Percentiles rank a stretch among this genome's conserved stretches.
phyloP scores from a whole-genome alignment of 1,139 yeast species.

The Candida mesenterica region DNA sequence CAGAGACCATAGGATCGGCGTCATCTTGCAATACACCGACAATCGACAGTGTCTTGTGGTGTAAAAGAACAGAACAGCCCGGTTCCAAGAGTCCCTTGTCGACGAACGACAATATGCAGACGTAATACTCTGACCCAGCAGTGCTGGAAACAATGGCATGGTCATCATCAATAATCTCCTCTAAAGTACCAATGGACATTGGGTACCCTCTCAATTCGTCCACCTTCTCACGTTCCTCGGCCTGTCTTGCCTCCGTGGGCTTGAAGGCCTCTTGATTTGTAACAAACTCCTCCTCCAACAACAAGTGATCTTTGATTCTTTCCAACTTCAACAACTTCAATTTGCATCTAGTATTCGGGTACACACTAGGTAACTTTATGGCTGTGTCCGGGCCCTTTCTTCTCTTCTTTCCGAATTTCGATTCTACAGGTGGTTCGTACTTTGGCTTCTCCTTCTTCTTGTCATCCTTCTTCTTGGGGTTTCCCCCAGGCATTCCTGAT shows the following conservation, averaged over 20 bases:
- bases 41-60: conserved; percentile 91
- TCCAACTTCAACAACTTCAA: conserved; percentile 88
- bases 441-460: conserved; percentile 86
- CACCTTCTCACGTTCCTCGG: conserved; percentile 91
- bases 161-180: conserved; percentile 96
- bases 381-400: conserved; percentile 91
- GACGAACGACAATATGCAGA: conserved; percentile 93
- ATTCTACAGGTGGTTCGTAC: conserved; percentile 97
- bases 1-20: conserved; percentile 96
- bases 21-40: conserved; percentile 97
- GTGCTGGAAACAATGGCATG: conserved; percentile 97
- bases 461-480: conserved; percentile 66
- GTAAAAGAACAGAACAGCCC: conserved; percentile 94
- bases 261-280: conserved; percentile 92
- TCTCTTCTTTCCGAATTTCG: conserved; percentile 86
- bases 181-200: conserved; percentile 93
- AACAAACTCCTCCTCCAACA: conserved; percentile 94
- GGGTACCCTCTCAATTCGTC: conserved; percentile 97
- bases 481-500: conserved; percentile 68
- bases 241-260: conserved; percentile 95
- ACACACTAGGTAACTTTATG: conserved; percentile 79
- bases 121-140: conserved; percentile 97
- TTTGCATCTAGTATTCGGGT: conserved; percentile 93
- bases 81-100: conserved; percentile 96
- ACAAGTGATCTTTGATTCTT: conserved; percentile 91